phyloP scores from a whole-genome alignment of 2,329 filamentous ascomycete genomes.

The Neonectria sp. region DNA sequence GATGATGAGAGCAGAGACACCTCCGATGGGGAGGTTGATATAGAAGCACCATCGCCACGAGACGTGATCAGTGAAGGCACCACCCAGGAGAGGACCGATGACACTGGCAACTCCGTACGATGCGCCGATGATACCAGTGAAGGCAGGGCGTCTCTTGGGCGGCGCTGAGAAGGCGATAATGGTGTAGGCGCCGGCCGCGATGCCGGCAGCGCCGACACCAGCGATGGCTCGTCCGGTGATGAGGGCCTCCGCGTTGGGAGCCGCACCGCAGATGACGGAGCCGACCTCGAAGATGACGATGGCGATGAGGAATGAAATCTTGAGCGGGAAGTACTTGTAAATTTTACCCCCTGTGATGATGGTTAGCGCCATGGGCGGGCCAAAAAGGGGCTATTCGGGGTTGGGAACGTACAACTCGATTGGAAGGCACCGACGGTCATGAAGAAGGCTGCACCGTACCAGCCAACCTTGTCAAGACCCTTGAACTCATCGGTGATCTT shows the following conservation, averaged over 20 bases:
- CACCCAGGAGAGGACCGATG: slow-evolving; percentile 55
- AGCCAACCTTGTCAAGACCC: slow-evolving; percentile 67
- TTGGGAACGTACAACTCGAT: slow-evolving; percentile 55
- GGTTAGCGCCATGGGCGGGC: slow-evolving; percentile 36
- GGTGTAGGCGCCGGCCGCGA: slow-evolving; percentile 64
- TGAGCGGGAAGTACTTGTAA: slow-evolving; percentile 68
- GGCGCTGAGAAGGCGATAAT: slow-evolving; percentile 63
- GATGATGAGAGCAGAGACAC: slow-evolving; percentile 53
- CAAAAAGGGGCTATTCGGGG: slow-evolving; percentile 23
- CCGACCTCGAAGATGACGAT: slow-evolving; percentile 70
- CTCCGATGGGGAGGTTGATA: slow-evolving; percentile 57
- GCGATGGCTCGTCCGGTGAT: slow-evolving; percentile 68
- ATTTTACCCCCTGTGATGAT: slow-evolving; percentile 59
- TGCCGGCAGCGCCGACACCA: slow-evolving; percentile 63
- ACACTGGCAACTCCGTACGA: slow-evolving; percentile 55
- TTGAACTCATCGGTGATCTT: slow-evolving; percentile 69
- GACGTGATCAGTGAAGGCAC: slow-evolving; percentile 55
- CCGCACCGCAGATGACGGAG: slow-evolving; percentile 64
- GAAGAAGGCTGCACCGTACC: slow-evolving; percentile 73
- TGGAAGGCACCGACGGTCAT: slow-evolving; percentile 63
- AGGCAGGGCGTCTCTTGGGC: slow-evolving; percentile 53
- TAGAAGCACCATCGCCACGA: slow-evolving; percentile 60
- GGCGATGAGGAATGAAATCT: slow-evolving; percentile 62
- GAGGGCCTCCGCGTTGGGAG: slow-evolving; percentile 62
- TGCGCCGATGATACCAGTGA: slow-evolving; percentile 57